Percentiles rank a stretch among this genome's conserved stretches.
Conservation (phyloP, 139 green algal genomes). For the Chlamydomonas sp. region DNA sequence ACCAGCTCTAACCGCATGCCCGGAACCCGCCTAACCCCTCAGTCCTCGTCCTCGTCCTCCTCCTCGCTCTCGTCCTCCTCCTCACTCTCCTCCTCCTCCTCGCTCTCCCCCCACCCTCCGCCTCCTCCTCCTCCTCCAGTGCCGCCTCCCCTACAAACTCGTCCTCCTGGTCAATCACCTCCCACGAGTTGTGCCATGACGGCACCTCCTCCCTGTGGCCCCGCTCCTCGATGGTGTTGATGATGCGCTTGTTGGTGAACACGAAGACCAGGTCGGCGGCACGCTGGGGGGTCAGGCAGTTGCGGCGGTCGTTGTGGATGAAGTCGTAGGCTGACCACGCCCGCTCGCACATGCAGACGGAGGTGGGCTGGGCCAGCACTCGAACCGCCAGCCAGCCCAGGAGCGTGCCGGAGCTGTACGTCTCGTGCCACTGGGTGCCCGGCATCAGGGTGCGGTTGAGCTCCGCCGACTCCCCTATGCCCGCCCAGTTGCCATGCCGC, state of each 20-base stretch:
- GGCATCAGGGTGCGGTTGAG: background rate
- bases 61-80: no score
- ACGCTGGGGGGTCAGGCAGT: conserved; percentile 10
- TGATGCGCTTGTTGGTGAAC: conserved; percentile 34
- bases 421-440: background rate
- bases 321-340: conserved; percentile 50
- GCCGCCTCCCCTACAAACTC: no score
- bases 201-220: no score
- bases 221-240: no score
- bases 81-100: no score
- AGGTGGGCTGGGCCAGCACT: background rate
- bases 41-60: no score
- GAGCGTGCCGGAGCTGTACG: background rate
- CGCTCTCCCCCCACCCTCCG: no score
- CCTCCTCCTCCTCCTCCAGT: no score
- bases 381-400: background rate
- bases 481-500: background rate
- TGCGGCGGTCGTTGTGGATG: conserved; percentile 37
- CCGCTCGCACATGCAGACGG: conserved; percentile 24
- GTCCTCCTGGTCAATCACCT: no score
- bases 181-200: no score
- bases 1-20: no score
- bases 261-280: conserved; percentile 41
- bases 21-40: no score
- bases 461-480: background rate